Percentiles rank a stretch among this genome's conserved stretches.
Evolutionary conservation across 768 basidiomycete genomes (phyloP).

Genomic region (Trichaptum fuscoviolaceum): DNA sequence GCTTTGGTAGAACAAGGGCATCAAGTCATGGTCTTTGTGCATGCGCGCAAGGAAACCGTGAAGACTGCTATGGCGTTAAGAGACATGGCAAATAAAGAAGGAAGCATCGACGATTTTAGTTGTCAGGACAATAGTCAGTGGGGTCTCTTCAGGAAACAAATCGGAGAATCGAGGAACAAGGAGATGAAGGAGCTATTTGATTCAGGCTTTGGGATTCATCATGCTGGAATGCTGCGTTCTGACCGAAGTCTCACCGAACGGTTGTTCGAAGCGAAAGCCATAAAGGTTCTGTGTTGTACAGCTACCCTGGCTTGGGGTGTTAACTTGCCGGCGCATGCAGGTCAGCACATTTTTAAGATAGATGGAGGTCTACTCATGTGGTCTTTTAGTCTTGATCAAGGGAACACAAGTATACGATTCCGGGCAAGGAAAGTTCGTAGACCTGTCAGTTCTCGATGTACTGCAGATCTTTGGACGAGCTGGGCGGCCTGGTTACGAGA

Average conservation of each 20-base stretch:
- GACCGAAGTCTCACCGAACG: slow-evolving; percentile 95
- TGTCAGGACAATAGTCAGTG: slow-evolving; percentile 79
- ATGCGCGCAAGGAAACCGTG: slow-evolving; percentile 96
- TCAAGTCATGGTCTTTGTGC: slow-evolving; percentile 99
- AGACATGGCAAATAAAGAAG: slow-evolving; percentile 71
- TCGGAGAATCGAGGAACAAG: slow-evolving; percentile 82
- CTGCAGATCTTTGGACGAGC: slow-evolving; percentile 97
- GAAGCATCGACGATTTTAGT: slow-evolving; percentile 69
- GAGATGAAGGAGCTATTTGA: slow-evolving; percentile 97
- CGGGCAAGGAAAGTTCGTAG: slow-evolving; percentile 82
- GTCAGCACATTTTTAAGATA: slow-evolving; percentile 33
- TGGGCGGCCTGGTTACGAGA: slow-evolving; percentile 81
- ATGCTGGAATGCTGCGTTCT: slow-evolving; percentile 94
- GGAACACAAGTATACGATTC: slow-evolving; percentile 97
- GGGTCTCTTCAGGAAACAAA: slow-evolving; percentile 66
- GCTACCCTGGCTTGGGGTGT: slow-evolving; percentile 99
- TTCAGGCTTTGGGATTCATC: slow-evolving; percentile 92
- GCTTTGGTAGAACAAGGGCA: slow-evolving; percentile 87
- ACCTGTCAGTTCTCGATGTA: slow-evolving; percentile 92
- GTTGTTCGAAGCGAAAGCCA: slow-evolving; percentile 85
- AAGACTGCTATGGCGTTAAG: slow-evolving; percentile 79
- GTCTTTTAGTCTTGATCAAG: slow-evolving; percentile 77
- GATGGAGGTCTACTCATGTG: slow-evolving; percentile 10
- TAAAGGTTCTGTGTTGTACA: slow-evolving; percentile 98
- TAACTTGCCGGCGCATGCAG: slow-evolving; percentile 96